Evolutionary conservation across 2,329 filamentous ascomycete genomes (phyloP), one percentile per base, ranked within the genome.

Genomic region (Colletotrichum phormii): DNA sequence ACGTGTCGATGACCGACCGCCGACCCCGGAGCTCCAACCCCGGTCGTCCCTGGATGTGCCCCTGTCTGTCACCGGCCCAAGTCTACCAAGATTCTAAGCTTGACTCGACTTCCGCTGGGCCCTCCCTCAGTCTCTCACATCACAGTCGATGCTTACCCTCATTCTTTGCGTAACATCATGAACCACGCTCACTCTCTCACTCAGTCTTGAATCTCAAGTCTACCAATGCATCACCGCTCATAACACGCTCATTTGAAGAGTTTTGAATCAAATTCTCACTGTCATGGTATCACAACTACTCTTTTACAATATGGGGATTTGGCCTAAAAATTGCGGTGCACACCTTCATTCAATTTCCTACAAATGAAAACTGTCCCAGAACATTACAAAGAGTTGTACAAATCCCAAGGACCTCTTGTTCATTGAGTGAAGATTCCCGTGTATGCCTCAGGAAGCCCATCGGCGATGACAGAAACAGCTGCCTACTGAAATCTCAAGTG

Each of bases 211-310:
- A 29, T n/a, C 37, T 49, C 35, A 57, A 26, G 4, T 42, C 8
- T 29, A 37, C 51, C 29, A 13, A 22, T 31, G 29, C 24, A 5
- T 0, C 2, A 46, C 5, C 37, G 22, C 9, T 37, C 22, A 24
- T 51, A 8, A 22, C 11, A 63, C 22, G 9, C 26, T 15, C 2
- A 15, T 26, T 57, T 35, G 35, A 9, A 46, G 53, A 57, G 9
- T 22, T 15, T 29, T 8, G 11, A 15, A 18, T 62, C 61, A 24
- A 26, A 51, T 62, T 53, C 54, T 53, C 13, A 9, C 53, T 68
- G 37, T 68, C 51, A 4, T 68, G 64, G 58, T 72, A 72, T 68
- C 68, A 46, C 57, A 37, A 63, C 18, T 63, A n/a, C 42, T 53
- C 42, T n/a, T n/a, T 26, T 22, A 29, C 29, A 15, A 9, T 46